Conservation (phyloP, 371 early-diverging fungal species). For the Mucor circinelloides region DNA sequence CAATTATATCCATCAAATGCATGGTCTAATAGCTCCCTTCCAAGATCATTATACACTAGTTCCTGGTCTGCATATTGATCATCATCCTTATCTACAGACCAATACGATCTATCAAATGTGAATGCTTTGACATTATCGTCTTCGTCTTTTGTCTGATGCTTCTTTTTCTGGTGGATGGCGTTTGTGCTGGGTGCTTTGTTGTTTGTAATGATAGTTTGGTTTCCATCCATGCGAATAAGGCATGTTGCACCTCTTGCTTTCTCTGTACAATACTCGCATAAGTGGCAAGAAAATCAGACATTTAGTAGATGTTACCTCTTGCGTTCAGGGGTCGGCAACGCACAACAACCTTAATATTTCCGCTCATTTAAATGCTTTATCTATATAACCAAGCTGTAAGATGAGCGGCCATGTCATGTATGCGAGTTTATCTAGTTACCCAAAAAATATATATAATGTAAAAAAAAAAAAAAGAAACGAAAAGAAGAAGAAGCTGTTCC, state of each 20-base stretch:
- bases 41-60: conserved; percentile 71
- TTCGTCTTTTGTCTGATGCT: conserved; percentile 9
- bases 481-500: background rate
- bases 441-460: background rate
- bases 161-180: conserved; percentile 13
- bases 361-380: conserved; percentile 21
- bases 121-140: conserved; percentile 57
- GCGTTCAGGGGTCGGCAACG: conserved; percentile 78
- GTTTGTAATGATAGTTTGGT: conserved; percentile 65
- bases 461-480: background rate
- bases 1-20: conserved; percentile 83
- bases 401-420: background rate
- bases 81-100: conserved; percentile 67
- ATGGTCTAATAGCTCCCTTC: conserved; percentile 75
- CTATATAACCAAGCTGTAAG: background rate
- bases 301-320: conserved; percentile 46
- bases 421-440: background rate
- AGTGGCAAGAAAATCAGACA: background rate
- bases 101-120: conserved; percentile 81
- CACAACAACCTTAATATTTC: conserved; percentile 80
- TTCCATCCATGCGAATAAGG: conserved; percentile 66
- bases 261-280: conserved; percentile 35
- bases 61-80: conserved; percentile 72
- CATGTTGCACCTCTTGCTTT: conserved; percentile 57
- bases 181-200: conserved; percentile 23